A percentile compares a stretch with the other conserved stretches of the same genome.
phyloP scores from a whole-genome alignment of 345 rosid species.

The Eutrema heterophyllum region DNA sequence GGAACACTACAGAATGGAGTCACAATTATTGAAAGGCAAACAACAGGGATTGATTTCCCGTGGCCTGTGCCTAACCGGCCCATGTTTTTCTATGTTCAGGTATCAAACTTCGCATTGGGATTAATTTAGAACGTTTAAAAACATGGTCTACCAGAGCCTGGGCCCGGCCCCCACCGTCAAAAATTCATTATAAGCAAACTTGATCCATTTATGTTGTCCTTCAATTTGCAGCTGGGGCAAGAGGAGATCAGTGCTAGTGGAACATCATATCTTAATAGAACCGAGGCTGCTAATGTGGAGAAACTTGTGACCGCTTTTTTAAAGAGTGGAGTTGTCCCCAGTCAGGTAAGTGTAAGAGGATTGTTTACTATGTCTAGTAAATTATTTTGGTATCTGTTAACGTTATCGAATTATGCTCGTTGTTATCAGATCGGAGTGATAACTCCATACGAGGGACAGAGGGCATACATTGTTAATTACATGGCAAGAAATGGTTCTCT shows the following conservation, averaged over 20 bases:
- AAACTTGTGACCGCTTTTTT: slow-evolving; percentile 97
- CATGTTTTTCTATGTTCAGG: slow-evolving; percentile 99
- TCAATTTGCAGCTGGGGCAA: slow-evolving; percentile 83
- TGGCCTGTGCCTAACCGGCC: slow-evolving; percentile 99
- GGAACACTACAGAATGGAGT: slow-evolving; percentile 99
- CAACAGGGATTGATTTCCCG: slow-evolving; percentile 96
- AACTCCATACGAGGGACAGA: slow-evolving; percentile 97
- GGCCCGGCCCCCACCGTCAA: not conserved
- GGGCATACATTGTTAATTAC: slow-evolving; percentile 97
- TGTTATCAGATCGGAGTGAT: slow-evolving; percentile 86
- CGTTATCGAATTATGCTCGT: not conserved
- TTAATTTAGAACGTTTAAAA: not conserved
- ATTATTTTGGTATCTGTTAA: not conserved
- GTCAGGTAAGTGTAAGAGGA: slow-evolving; percentile 51
- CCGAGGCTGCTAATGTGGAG: slow-evolving; percentile 99
- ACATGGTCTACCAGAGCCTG: not conserved
- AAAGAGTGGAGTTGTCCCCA: slow-evolving; percentile 96
- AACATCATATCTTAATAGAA: slow-evolving; percentile 94
- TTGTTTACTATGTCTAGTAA: not conserved
- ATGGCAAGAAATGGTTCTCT: slow-evolving; percentile 99
- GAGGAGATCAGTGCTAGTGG: slow-evolving; percentile 99
- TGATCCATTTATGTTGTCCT: not conserved
- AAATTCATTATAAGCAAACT: not conserved
- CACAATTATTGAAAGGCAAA: slow-evolving; percentile 89
- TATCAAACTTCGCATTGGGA: slow-evolving; percentile 18